Base-by-base conservation (phyloP, 495 filamentous ascomycete genomes). In the Ascodesmis nigricans region DNA sequence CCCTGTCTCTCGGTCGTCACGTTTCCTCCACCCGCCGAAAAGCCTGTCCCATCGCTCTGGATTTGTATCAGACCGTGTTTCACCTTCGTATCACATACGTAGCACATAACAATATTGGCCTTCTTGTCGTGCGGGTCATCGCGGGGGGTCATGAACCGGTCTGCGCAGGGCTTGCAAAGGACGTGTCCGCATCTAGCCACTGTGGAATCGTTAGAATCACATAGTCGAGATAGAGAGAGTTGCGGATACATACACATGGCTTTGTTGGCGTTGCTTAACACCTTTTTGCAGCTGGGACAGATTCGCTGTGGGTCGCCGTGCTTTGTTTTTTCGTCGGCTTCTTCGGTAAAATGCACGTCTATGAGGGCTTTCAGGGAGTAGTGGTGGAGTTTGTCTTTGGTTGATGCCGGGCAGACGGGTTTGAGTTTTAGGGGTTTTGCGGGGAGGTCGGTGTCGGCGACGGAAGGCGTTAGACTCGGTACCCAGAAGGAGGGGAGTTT, bases 401-500 rank as follows among this genome's bases (percentile, higher is more conserved):
- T 62, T 0, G 80, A 78, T 0, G 71, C 76, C 0, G 87, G 87
- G 42, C 87, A 97, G 2, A 76, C 57, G 2, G 87, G 82, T 13
- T 65, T 63, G 39, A 67, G 55, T 47, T 91, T 91, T 31, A 60
- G 49, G 21, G 70, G 61, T 50, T 72, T 78, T 15, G 62, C 62
- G 6, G 59, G 52, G 3, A 54, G 49, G 29, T 60, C 57, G 31
- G 64, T 62, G 39, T 58, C 55, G 2, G 52, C 50, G 41, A 74
- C 61, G 0, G 66, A 62, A 0, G 84, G 81, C 0, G 78, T 87
- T 20, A 90, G 59, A 1, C 77, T 75, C 0, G 87, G 84, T 0
- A 90, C 73, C 87, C 87, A 97, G 59, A 95, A 95, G 2, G 82
- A 87, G 0, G 81, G 79, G 0, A 92, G 57, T n/a, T 67, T 71